Conservation (phyloP, 1,284 basidiomycete genomes). For the Apiotrichum mycotoxinovorans region DNA sequence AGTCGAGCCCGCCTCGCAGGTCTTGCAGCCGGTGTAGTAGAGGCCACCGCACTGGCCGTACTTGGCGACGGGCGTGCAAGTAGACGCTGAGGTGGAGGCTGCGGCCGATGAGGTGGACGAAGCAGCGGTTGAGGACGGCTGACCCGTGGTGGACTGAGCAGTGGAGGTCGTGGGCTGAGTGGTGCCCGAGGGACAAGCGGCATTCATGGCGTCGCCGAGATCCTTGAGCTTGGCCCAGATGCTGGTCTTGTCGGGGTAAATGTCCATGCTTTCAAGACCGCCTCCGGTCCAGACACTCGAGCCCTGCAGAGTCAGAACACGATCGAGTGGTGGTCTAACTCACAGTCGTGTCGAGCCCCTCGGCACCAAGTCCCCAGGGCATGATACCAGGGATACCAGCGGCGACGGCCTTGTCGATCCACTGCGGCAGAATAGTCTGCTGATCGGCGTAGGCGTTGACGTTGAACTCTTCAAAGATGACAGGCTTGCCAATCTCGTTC, state of each 20-base stretch:
- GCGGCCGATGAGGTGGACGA: not conserved
- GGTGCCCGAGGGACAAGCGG: not conserved
- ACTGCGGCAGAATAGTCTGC: not conserved
- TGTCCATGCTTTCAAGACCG: not conserved
- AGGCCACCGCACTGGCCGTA: constrained; percentile 2
- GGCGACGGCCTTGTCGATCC: constrained; percentile 5
- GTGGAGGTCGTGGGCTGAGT: not conserved
- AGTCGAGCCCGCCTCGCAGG: not conserved
- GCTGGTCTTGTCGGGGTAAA: constrained; percentile 1
- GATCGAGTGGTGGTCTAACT: not conserved
- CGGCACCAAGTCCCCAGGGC: constrained; percentile 4
- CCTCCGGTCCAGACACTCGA: not conserved
- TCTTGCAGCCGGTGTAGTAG: not conserved
- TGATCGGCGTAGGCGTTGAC: not conserved
- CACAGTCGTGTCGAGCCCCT: not conserved
- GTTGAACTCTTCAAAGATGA: constrained; percentile 13
- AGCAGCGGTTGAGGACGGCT: not conserved
- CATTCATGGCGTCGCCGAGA: not conserved
- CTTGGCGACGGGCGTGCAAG: not conserved
- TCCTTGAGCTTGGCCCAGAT: not conserved
- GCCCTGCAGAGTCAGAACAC: not conserved
- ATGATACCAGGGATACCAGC: constrained; percentile 10
- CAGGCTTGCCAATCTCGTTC: constrained; percentile 11
- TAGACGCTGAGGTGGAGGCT: not conserved
- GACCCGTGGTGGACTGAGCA: not conserved